A percentile compares a stretch with the other conserved stretches of the same genome.
These are phyloP conservation scores for Castanea mollissima DNA, from an alignment of 306 rosid genomes.

Conservation along the genomic window DNA sequence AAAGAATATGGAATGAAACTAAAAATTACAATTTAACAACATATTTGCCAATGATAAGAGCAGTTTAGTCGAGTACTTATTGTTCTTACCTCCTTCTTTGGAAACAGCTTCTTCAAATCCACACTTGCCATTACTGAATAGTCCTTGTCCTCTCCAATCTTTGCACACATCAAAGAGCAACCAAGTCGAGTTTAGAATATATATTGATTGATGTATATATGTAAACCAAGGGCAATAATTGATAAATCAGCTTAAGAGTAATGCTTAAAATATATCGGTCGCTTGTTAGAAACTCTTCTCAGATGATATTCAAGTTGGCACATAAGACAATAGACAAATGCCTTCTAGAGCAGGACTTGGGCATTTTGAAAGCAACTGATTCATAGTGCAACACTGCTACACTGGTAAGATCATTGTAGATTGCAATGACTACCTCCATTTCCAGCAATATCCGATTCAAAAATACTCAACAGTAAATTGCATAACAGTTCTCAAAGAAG, in stretches of 20 bases:
- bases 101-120: slow-evolving; percentile 70
- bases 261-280: background rate
- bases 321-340: background rate
- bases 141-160: slow-evolving; percentile 83
- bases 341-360: background rate
- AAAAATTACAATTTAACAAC: background rate
- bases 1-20: slow-evolving; percentile 2
- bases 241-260: background rate
- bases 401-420: background rate
- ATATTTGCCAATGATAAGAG: background rate
- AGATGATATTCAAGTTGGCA: background rate
- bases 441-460: background rate
- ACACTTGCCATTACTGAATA: slow-evolving; percentile 60
- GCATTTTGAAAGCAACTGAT: background rate
- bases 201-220: background rate
- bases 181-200: slow-evolving; percentile 14
- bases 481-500: background rate
- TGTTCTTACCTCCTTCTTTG: slow-evolving; percentile 61
- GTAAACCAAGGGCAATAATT: background rate
- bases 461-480: background rate
- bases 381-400: background rate
- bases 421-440: background rate
- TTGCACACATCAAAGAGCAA: slow-evolving; percentile 31
- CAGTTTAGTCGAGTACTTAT: background rate
- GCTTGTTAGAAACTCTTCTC: slow-evolving; percentile 2